These are phyloP conservation scores for Spatholobus suberectus DNA, from an alignment of 306 rosid species.

Conservation along the genomic window DNA sequence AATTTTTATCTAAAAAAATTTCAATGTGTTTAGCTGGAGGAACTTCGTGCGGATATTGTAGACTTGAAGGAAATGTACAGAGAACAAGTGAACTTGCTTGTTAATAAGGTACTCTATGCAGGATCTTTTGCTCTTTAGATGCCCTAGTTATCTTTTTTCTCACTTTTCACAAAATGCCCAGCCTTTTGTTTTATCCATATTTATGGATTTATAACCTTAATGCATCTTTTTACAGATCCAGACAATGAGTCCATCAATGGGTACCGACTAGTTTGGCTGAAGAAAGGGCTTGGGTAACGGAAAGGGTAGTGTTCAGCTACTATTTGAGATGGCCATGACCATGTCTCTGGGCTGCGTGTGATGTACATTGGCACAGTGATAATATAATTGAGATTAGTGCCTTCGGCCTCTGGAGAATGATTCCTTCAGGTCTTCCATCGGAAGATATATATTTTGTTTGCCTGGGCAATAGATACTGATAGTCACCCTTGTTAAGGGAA, in stretches of 20 bases:
- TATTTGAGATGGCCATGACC: conserved; percentile 35
- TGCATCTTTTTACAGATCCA: conserved; percentile 49
- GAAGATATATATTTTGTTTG: conserved; percentile 32
- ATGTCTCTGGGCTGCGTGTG: conserved; percentile 26
- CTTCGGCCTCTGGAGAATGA: conserved; percentile 32
- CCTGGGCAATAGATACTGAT: conserved; percentile 34
- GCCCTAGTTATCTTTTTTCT: background rate
- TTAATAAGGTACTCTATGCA: conserved; percentile 74
- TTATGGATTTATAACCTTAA: conserved; percentile 26
- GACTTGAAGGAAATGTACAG: conserved; percentile 99
- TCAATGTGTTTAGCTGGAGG: conserved; percentile 83
- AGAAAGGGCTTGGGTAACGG: background rate
- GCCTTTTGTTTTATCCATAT: background rate
- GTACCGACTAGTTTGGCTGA: conserved; percentile 33
- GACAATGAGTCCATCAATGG: conserved; percentile 45
- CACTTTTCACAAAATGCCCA: background rate
- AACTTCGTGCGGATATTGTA: conserved; percentile 96
- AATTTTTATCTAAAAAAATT: conserved; percentile 45
- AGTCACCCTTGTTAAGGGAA: conserved; percentile 39
- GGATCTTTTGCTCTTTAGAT: conserved; percentile 21
- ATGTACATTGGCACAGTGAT: conserved; percentile 38
- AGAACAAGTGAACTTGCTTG: conserved; percentile 97
- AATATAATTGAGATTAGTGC: conserved; percentile 29
- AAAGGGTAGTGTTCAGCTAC: conserved; percentile 34
- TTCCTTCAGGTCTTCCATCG: conserved; percentile 31